Evolutionary conservation across 2,329 filamentous ascomycete species (phyloP).

Genomic region (Aspergillus calidoustus): DNA sequence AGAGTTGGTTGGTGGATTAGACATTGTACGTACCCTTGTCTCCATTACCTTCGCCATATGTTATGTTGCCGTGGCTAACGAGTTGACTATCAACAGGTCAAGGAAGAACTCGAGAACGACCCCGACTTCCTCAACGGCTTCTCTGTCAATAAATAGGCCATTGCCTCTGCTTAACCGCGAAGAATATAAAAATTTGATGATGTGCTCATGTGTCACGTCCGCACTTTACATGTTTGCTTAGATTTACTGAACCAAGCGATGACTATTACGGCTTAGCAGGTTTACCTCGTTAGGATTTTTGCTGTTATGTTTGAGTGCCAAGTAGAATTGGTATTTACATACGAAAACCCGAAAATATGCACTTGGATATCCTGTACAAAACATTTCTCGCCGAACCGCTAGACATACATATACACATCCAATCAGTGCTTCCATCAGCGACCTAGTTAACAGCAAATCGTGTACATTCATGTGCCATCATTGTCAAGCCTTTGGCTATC

Average conservation of each 20-base stretch:
- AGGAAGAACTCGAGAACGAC: conserved; percentile 87
- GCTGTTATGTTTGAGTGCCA: neutral
- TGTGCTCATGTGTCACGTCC: neutral
- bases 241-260: conserved; percentile 13
- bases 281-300: neutral
- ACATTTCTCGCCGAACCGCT: neutral
- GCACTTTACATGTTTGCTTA: conserved; percentile 1
- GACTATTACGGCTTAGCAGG: neutral
- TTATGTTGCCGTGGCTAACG: neutral
- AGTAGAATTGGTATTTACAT: neutral
- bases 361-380: conserved; percentile 6
- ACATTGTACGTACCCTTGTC: conserved; percentile 73
- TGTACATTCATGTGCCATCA: neutral
- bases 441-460: neutral
- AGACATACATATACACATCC: neutral
- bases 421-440: neutral
- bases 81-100: conserved; percentile 64
- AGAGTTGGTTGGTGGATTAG: conserved; percentile 87
- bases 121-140: conserved; percentile 81
- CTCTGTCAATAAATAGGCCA: conserved; percentile 49
- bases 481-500: neutral
- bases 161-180: conserved; percentile 11
- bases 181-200: neutral
- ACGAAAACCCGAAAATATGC: neutral
- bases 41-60: neutral